Evolutionary conservation across 345 rosid species (phyloP), one percentile per base, ranked within the genome.

Genomic region (Mercurialis annua): DNA sequence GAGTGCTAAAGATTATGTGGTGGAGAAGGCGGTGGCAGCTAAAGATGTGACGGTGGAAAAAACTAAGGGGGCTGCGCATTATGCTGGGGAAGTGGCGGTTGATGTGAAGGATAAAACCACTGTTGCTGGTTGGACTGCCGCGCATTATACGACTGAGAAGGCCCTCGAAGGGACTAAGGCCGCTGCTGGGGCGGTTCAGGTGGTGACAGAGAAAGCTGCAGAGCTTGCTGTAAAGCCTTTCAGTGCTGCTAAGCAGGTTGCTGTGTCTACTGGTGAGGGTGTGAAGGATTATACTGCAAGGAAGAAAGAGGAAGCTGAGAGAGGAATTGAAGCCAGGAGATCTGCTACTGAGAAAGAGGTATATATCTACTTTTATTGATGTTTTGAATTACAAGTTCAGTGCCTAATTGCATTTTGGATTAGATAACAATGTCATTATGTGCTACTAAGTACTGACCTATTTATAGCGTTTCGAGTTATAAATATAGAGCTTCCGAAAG

Each of bases 231-330:
- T 79, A 1, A 89, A 86, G 81, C 88, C 95, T 1, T 54, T 90
- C 27, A 80, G 52, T 31, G 86, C 85, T 47, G 87, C 87, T 1
- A 93, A 85, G 62, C 82, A 87, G 4, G 81, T 73, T 26, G 94
- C 83, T 2, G 82, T 60, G 1, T 59, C 71, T 0, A 83, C 79
- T 15, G 90, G 85, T 26, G 95, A 87, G 73, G 84, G 62, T 1
- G 69, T 81, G 78, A 78, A 69, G 69, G 91, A 85, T 2, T 90
- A 83, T 58, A 87, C 96, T 0, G 89, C 87, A 0, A 80, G 81
- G 74, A 90, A 91, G 83, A 86, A 84, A 62, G 95, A 83, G 53
- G 96, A 89, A 71, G 82, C 96, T 2, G 60, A 75, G 59, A 75
- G 82, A 65, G 83, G 68, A 21, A 1, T 70, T 3, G 82, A 81